Evolutionary conservation across 768 basidiomycete genomes (phyloP), one percentile per base, ranked within the genome.

Genomic region (Dacryopinax primogenitus): DNA sequence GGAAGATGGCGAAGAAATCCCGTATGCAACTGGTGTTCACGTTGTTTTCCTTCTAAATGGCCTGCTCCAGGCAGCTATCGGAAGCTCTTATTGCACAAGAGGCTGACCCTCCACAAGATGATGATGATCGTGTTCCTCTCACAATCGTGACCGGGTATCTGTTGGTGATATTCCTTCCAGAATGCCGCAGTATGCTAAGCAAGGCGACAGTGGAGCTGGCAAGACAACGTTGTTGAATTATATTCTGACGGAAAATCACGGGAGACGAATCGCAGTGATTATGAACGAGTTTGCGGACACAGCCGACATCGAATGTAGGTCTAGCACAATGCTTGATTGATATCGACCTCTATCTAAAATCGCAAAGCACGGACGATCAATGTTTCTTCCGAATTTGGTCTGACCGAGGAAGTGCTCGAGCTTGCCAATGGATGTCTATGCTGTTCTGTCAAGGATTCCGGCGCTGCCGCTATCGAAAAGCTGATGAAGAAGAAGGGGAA

Each of bases 281-380:
- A 93, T 96, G 91, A 96, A 95, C 72, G 92, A 94, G 75, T 98
- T 98, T 73, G 95, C 92, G 9, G 93, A 96, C 73, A 93, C 93
- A 21, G 90, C 91, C 70, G 95, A 92, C 71, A 96, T 97, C 64
- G 94, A 97, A 84, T 85, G 94, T 93, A 64, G 26, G 75, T 65
- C 21, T 15, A 12, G 3, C 12, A 35, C 33, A 1, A 39, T 18
- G 21, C 33, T 32, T 41, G 36, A 23, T 34, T 51, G 13, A 15
- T 9, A 28, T 45, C 9, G 0, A 9, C 13, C 26, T 64, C n/a
- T 36, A 30, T 23, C n/a, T 47, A 36, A 58, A 47, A 35, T 23
- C 11, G 6, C 12, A 34, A 74, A 95, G 92, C 90, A 47, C 90
- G 87, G 76, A 81, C 90, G 0, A 87, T 98, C 72, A 92, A 90